Percentiles rank a stretch among this genome's conserved stretches.
Evolutionary conservation across 768 basidiomycete species (phyloP).

Genomic region (Lactarius trivialis): DNA sequence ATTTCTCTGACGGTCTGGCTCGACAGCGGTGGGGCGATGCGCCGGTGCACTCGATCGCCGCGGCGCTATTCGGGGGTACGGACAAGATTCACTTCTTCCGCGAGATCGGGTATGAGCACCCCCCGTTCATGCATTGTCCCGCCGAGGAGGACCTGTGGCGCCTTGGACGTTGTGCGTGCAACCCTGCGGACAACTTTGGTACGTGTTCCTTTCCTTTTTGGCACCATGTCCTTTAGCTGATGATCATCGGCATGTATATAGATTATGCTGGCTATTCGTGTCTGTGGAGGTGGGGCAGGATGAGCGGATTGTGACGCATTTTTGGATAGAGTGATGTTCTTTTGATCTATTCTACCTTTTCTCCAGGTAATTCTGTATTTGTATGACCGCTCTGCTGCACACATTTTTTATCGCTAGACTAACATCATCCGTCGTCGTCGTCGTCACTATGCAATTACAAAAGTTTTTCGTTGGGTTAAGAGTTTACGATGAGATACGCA

Average conservation of each 20-base stretch:
- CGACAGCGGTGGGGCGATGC: constrained; percentile 77
- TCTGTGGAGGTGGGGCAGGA: constrained; percentile 44
- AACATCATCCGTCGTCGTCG: background rate
- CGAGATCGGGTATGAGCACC: constrained; percentile 81
- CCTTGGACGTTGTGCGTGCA: constrained; percentile 43
- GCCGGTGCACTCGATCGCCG: constrained; percentile 81
- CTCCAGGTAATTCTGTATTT: background rate
- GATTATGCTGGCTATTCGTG: constrained; percentile 56
- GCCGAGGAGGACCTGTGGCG: constrained; percentile 33
- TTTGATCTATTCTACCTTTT: background rate
- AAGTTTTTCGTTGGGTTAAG: too few species aligned
- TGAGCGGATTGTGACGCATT: background rate
- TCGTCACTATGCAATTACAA: background rate
- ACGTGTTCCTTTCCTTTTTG: constrained; percentile 22
- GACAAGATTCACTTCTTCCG: constrained; percentile 77
- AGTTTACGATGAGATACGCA: background rate
- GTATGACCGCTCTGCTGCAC: background rate
- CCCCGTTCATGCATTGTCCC: constrained; percentile 59
- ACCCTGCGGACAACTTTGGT: constrained; percentile 52
- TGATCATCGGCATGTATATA: constrained; percentile 20
- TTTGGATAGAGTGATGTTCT: background rate
- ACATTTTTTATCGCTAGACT: background rate
- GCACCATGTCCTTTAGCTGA: background rate
- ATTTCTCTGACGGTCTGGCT: constrained; percentile 27
- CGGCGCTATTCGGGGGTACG: constrained; percentile 63